Evolutionary conservation across 1,139 yeast species (phyloP).

Genomic region (Magnusiomyces suaveolens): DNA sequence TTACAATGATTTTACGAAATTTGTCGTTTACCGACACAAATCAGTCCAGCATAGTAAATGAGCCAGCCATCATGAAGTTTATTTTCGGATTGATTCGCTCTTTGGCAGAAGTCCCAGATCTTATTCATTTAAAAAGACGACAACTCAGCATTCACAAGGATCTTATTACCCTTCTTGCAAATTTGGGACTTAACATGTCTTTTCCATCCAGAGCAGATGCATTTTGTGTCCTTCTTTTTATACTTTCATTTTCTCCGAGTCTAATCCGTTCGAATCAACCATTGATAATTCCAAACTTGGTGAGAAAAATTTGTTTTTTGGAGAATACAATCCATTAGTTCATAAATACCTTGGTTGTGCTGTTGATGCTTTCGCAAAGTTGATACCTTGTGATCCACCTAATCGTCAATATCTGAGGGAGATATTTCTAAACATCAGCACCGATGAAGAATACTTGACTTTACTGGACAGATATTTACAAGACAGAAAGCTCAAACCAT

Average conservation of each 20-base stretch:
- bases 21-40: slow-evolving; percentile 59
- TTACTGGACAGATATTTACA: slow-evolving; percentile 20
- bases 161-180: slow-evolving; percentile 57
- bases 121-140: slow-evolving; percentile 33
- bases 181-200: slow-evolving; percentile 54
- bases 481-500: slow-evolving; percentile 26
- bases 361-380: slow-evolving; percentile 71
- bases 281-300: slow-evolving; percentile 16
- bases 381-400: slow-evolving; percentile 71
- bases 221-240: slow-evolving; percentile 47
- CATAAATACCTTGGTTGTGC: slow-evolving; percentile 74
- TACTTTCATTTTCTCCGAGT: slow-evolving; percentile 59
- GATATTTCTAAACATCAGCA: slow-evolving; percentile 45
- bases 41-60: slow-evolving; percentile 31
- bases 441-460: slow-evolving; percentile 24
- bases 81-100: slow-evolving; percentile 27
- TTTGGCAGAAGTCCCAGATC: slow-evolving; percentile 41
- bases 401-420: slow-evolving; percentile 46
- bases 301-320: slow-evolving; percentile 35
- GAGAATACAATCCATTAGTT: slow-evolving; percentile 48
- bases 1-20: slow-evolving; percentile 76
- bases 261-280: slow-evolving; percentile 26
- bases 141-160: slow-evolving; percentile 66
- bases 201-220: slow-evolving; percentile 43
- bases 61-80: slow-evolving; percentile 25